Conservation (phyloP, 2,329 filamentous ascomycete genomes). For the Cryphonectria carpinicola region DNA sequence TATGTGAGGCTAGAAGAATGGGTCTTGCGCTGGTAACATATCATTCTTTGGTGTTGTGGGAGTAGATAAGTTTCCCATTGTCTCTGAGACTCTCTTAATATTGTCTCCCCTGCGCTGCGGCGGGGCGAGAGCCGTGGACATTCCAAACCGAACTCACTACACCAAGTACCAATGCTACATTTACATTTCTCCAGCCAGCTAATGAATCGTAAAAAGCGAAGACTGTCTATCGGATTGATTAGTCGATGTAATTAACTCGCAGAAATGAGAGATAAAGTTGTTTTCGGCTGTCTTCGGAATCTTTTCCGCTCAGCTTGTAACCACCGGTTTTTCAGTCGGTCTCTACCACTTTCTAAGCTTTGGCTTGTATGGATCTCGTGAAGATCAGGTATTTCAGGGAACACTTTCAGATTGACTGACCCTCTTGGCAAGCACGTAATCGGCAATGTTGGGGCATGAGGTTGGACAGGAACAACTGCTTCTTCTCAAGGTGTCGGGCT, state of each 20-base stretch:
- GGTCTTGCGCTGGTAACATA: conserved; percentile 4
- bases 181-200: not conserved
- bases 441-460: not conserved
- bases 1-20: conserved; percentile 10
- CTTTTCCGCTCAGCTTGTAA: not conserved
- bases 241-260: not conserved
- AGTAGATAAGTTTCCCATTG: conserved; percentile 20
- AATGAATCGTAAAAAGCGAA: not conserved
- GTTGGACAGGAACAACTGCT: not conserved
- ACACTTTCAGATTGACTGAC: not conserved
- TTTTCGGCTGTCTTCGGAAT: not conserved
- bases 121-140: not conserved
- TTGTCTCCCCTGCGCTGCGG: conserved; percentile 16
- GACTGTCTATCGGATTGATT: not conserved
- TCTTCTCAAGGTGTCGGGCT: not conserved
- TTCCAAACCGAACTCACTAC: not conserved
- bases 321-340: not conserved
- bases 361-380: not conserved
- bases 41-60: conserved; percentile 20
- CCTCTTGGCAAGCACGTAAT: not conserved
- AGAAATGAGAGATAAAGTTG: not conserved
- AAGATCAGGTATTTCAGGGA: not conserved
- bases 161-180: not conserved
- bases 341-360: not conserved
- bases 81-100: conserved; percentile 17